phyloP scores from a whole-genome alignment of 345 rosid genomes.

The Citrus hindsii region DNA sequence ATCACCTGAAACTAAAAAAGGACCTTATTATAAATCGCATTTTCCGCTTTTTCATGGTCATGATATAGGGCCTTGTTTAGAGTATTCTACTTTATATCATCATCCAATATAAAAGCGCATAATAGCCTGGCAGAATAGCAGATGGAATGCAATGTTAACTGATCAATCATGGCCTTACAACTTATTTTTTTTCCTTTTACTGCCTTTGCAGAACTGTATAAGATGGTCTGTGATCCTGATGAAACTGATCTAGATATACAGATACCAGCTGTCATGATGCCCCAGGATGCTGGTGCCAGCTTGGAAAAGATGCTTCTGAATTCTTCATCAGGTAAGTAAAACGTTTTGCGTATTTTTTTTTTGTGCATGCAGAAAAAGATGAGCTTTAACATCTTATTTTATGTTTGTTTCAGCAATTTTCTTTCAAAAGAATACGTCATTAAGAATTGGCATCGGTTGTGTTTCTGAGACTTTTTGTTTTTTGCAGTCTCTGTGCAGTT shows the following conservation, averaged over 20 bases:
- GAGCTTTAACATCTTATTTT: background rate
- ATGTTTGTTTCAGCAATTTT: background rate
- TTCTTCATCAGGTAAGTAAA: conserved; percentile 56
- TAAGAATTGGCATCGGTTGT: background rate
- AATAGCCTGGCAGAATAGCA: background rate
- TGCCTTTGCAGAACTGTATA: conserved; percentile 70
- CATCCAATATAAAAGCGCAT: background rate
- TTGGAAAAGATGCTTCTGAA: conserved; percentile 60
- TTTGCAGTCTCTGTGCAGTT: conserved; percentile 84
- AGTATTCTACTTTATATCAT: background rate
- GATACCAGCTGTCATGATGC: conserved; percentile 93
- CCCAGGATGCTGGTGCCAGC: conserved; percentile 91
- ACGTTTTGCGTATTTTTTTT: background rate
- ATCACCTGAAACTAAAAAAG: background rate
- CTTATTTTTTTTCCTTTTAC: background rate
- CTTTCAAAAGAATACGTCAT: background rate
- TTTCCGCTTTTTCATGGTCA: background rate
- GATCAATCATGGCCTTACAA: background rate
- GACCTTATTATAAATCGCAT: background rate
- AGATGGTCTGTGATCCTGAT: conserved; percentile 98
- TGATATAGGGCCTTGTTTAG: background rate
- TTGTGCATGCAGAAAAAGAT: background rate
- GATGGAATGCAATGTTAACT: background rate
- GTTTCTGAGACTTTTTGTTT: conserved; percentile 4
- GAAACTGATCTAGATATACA: conserved; percentile 89